Evolutionary conservation across 441 rosid genomes (phyloP), one percentile per base, ranked within the genome.

Genomic region (Gossypium lobatum): DNA sequence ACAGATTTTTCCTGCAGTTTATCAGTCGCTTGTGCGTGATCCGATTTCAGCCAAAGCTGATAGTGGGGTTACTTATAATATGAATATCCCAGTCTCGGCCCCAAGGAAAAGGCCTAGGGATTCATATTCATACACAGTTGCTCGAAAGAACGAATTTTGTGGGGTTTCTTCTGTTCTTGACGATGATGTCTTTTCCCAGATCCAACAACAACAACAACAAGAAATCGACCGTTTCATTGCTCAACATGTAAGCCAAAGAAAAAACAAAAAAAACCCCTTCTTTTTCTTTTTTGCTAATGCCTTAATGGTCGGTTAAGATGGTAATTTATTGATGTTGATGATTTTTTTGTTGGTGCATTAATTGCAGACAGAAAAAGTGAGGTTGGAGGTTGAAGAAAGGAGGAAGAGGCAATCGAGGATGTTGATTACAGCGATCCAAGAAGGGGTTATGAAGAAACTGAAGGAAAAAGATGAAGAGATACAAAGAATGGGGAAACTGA

Each of bases 391-490:
- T 3, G 90, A 87, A 77, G 87, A 89, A 58, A 74, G 82, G 31
- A 85, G 86, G 50, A 85, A 72, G 79, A 85, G 84, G 75, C 91
- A 88, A 73, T 77, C 89, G 11, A 88, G 85, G 68, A 79, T 83
- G 80, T 21, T 89, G 63, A 72, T 85, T 4, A 64, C 78, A 0
- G 83, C 85, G 55, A 79, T 90, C 18, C 88, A 87, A 54, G 86
- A 76, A 77, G 79, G 80, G 23, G 42, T 87, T 0, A 16, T 60
- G 3, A 86, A 78, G 79, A 86, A 74, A 70, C 10, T 92, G n/a
- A 85, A 78, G 74, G 91, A 87, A 60, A 92, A 84, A 55, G 96
- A 90, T 60, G 89, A 90, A 8, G 92, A 90, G 68, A 82, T 92
- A 0, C 53, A 83, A 16, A 65, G 85, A 72, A 77, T 88, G 60